Percentiles rank a stretch among this genome's conserved stretches.
phyloP scores from a whole-genome alignment of 2,329 filamentous ascomycete genomes.

The Arthroderma sp. region DNA sequence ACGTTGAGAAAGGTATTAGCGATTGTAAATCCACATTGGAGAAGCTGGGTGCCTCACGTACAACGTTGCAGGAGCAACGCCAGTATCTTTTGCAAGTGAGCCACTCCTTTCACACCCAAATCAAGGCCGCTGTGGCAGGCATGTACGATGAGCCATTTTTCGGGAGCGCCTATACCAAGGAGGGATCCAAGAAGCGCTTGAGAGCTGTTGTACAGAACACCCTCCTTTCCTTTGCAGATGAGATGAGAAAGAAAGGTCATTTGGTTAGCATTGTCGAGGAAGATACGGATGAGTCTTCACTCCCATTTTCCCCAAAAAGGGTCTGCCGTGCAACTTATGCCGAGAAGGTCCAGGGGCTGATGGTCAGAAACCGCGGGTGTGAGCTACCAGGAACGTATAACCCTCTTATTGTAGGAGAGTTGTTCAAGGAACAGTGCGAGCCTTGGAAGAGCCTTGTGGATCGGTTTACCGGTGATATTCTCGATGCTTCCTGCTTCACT shows the following conservation, averaged over 20 bases:
- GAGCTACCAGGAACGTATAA: slow-evolving; percentile 51
- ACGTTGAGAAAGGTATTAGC: slow-evolving; percentile 17
- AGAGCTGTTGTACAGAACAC: not conserved
- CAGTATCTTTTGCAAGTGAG: slow-evolving; percentile 30
- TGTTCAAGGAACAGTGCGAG: not conserved
- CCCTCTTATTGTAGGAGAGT: slow-evolving; percentile 38
- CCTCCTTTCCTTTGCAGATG: slow-evolving; percentile 1
- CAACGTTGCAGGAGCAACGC: slow-evolving; percentile 32
- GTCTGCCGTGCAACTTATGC: too few relatives aligned
- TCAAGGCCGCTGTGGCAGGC: slow-evolving; percentile 1
- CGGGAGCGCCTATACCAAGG: not conserved
- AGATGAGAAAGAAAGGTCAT: not conserved
- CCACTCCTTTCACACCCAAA: not conserved
- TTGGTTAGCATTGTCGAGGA: not conserved
- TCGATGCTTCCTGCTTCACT: slow-evolving; percentile 20
- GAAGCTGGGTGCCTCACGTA: slow-evolving; percentile 31
- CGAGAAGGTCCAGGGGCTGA: too few relatives aligned
- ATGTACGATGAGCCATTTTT: slow-evolving; percentile 1
- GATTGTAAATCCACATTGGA: slow-evolving; percentile 27
- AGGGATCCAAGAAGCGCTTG: not conserved
- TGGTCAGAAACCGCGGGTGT: slow-evolving; percentile 28
- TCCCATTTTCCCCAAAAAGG: too few relatives aligned
- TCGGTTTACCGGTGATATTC: slow-evolving; percentile 14
- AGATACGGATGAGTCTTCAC: not conserved
- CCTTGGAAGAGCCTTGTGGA: not conserved